Evolutionary conservation across 2,329 filamentous ascomycete species (phyloP).

Genomic region (Mariannaea elegans): DNA sequence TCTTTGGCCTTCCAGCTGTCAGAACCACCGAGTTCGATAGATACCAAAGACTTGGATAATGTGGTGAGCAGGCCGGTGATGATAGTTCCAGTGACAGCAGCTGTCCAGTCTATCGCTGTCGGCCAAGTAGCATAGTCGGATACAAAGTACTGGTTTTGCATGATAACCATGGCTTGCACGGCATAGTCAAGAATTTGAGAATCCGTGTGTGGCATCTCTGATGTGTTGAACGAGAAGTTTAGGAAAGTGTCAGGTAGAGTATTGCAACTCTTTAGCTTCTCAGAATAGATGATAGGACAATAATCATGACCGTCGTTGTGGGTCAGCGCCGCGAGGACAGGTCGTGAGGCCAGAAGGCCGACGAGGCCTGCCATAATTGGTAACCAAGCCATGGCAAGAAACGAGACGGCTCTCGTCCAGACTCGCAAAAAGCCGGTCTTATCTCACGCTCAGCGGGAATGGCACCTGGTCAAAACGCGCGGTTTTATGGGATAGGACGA

Average conservation of each 20-base stretch:
- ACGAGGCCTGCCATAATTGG: slow-evolving; percentile 23
- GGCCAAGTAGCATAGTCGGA: slow-evolving; percentile 85
- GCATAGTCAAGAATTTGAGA: slow-evolving; percentile 56
- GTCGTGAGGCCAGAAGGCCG: slow-evolving; percentile 7
- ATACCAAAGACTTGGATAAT: slow-evolving; percentile 68
- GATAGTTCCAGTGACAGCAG: slow-evolving; percentile 83
- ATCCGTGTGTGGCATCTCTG: slow-evolving; percentile 23
- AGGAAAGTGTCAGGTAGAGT: slow-evolving; percentile 35
- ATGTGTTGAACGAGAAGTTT: slow-evolving; percentile 20
- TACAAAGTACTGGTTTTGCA: slow-evolving; percentile 83
- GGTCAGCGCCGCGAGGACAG: slow-evolving; percentile 26
- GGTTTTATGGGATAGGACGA: slow-evolving; percentile 18
- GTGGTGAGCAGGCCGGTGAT: slow-evolving; percentile 77
- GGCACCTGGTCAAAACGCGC: slow-evolving; percentile 10
- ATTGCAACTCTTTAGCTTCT: slow-evolving; percentile 29
- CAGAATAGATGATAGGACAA: slow-evolving; percentile 35
- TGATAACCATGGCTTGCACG: slow-evolving; percentile 72
- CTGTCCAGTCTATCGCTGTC: slow-evolving; percentile 90
- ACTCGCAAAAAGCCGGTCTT: background rate
- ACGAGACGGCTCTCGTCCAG: background rate
- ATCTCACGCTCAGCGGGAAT: background rate
- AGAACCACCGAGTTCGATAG: slow-evolving; percentile 45
- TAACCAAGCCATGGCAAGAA: slow-evolving; percentile 26
- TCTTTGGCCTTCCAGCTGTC: slow-evolving; percentile 65
- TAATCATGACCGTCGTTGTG: slow-evolving; percentile 23